phyloP scores from a whole-genome alignment of 2,329 filamentous ascomycete species.

The Coniochaeta pulveracea region DNA sequence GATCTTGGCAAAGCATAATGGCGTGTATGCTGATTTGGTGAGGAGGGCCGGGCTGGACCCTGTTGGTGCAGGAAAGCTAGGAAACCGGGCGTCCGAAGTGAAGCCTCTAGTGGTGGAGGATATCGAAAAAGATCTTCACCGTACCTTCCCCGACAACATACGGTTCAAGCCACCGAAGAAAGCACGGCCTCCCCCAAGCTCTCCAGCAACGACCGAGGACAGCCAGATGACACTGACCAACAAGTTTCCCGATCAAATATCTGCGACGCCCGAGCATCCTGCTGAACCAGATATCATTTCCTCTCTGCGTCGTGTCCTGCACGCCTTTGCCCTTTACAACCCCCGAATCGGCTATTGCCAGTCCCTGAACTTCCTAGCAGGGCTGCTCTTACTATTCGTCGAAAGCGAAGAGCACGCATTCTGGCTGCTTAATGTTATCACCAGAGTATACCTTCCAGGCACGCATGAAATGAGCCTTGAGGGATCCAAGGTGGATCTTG shows the following conservation, averaged over 20 bases:
- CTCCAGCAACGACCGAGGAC: not conserved
- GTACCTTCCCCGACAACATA: conserved; percentile 90
- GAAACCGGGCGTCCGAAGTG: conserved; percentile 27
- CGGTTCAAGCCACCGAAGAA: conserved; percentile 54
- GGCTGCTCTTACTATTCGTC: conserved; percentile 79
- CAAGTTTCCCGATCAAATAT: not conserved
- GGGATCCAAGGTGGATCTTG: conserved; percentile 86
- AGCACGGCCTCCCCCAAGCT: conserved; percentile 9
- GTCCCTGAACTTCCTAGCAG: conserved; percentile 88
- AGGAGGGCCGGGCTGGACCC: conserved; percentile 25
- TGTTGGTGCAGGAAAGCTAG: conserved; percentile 6
- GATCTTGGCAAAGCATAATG: conserved; percentile 63
- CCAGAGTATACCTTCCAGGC: conserved; percentile 74
- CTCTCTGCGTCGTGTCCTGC: conserved; percentile 72
- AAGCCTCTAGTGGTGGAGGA: conserved; percentile 71
- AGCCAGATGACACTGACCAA: conserved; percentile 14
- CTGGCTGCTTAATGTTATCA: conserved; percentile 88
- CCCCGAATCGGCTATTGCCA: conserved; percentile 92
- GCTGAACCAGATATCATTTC: conserved; percentile 68
- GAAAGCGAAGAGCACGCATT: conserved; percentile 83
- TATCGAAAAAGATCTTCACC: conserved; percentile 86
- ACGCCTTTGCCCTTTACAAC: conserved; percentile 84
- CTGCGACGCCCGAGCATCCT: conserved; percentile 22
- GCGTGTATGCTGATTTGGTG: conserved; percentile 64
- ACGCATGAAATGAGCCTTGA: conserved; percentile 87